A percentile compares a stretch with the other conserved stretches of the same genome.
phyloP scores from a whole-genome alignment of 441 rosid species.

The Croton laevigatus region DNA sequence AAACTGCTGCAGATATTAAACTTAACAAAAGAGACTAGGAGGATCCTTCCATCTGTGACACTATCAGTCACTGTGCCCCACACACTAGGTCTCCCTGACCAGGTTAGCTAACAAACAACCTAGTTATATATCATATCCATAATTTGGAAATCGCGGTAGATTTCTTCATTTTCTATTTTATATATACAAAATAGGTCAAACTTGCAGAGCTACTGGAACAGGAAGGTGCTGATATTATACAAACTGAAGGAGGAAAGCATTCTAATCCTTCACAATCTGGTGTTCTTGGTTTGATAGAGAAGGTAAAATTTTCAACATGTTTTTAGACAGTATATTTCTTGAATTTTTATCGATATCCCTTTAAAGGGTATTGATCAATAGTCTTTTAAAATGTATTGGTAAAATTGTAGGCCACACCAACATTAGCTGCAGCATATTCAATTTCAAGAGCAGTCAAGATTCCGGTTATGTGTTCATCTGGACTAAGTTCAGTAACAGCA shows the following conservation, averaged over 20 bases:
- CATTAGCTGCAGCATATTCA: constrained; percentile 59
- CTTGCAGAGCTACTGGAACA: constrained; percentile 58
- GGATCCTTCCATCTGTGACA: constrained; percentile 49
- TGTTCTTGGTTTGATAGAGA: constrained; percentile 61
- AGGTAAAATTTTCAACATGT: constrained; percentile 33
- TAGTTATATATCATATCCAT: neutral
- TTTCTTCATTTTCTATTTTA: neutral
- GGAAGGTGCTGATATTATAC: constrained; percentile 63
- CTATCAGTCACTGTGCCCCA: constrained; percentile 72
- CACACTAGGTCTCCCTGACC: constrained; percentile 59
- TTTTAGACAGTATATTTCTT: neutral
- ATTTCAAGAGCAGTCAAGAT: constrained; percentile 58
- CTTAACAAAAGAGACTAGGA: constrained; percentile 52
- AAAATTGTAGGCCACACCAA: constrained; percentile 50
- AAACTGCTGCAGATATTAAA: constrained; percentile 42
- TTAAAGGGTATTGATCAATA: no score
- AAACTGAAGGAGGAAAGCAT: constrained; percentile 68
- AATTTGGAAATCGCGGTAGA: neutral
- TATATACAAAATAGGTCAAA: constrained; percentile 40
- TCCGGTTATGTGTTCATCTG: constrained; percentile 64
- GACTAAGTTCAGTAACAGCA: constrained; percentile 59
- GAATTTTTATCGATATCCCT: neutral
- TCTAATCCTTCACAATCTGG: constrained; percentile 57
- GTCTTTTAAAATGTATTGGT: neutral
- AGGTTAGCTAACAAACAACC: constrained; percentile 33